Percentiles rank a stretch among this genome's conserved stretches.
These are phyloP conservation scores for Lactarius pseudohatsudake DNA, from an alignment of 768 basidiomycete genomes.

Conservation along the genomic window DNA sequence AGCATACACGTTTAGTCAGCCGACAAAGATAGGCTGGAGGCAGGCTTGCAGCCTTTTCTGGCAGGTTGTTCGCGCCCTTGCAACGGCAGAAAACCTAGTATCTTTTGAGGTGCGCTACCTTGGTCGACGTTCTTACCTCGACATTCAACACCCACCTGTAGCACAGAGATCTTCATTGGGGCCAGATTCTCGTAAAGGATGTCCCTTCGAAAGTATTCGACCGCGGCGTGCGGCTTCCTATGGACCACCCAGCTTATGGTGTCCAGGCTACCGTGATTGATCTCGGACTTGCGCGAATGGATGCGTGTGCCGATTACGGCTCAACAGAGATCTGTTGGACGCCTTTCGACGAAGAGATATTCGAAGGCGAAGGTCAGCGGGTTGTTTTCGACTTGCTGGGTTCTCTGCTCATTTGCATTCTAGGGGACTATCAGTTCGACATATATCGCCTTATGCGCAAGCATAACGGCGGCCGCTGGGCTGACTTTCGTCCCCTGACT, in stretches of 20 bases:
- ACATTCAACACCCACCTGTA: conserved; percentile 36
- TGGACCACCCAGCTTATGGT: conserved; percentile 69
- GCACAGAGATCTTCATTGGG: conserved; percentile 99
- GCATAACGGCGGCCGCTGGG: conserved; percentile 65
- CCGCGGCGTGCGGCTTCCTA: conserved; percentile 40
- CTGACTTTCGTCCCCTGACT: conserved; percentile 72
- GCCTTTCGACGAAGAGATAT: conserved; percentile 83
- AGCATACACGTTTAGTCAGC: conserved; percentile 64
- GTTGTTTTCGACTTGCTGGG: background rate
- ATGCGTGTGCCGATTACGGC: conserved; percentile 49
- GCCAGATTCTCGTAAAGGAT: conserved; percentile 85
- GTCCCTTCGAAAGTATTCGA: conserved; percentile 34
- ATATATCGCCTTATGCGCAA: conserved; percentile 86
- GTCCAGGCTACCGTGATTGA: conserved; percentile 88
- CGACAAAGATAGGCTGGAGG: conserved; percentile 67
- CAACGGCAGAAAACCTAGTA: conserved; percentile 74
- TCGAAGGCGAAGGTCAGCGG: conserved; percentile 79
- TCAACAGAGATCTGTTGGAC: conserved; percentile 63
- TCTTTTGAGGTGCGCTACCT: conserved; percentile 75
- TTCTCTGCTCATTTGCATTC: conserved; percentile 9
- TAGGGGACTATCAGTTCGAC: conserved; percentile 93
- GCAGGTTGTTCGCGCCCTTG: conserved; percentile 80
- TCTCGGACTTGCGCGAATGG: conserved; percentile 87
- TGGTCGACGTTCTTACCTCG: background rate
- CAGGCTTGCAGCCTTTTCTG: conserved; percentile 89